These are phyloP conservation scores for Fusarium sp. DNA, from an alignment of 2,329 filamentous ascomycete species.

Conservation along the genomic window DNA sequence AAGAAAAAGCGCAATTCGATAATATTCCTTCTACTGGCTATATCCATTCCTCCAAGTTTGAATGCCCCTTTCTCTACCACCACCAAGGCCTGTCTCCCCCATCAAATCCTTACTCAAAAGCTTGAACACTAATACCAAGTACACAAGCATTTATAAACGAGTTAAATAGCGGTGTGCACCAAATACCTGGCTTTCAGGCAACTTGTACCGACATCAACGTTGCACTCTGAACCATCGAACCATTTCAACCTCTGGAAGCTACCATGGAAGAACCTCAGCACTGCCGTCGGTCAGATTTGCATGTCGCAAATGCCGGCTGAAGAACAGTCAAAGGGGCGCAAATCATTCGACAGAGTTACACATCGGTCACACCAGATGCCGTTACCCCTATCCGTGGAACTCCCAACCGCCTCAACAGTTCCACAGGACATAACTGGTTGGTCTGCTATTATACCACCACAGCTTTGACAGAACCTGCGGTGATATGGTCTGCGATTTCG, in stretches of 20 bases:
- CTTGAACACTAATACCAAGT: not conserved
- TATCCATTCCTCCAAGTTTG: too few relatives aligned
- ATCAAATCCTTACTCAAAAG: not conserved
- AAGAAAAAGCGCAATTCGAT: not conserved
- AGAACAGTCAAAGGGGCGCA: not conserved
- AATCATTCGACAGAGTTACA: conserved; percentile 17
- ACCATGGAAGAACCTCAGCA: not conserved
- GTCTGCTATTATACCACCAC: not conserved
- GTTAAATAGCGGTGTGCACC: conserved; percentile 9
- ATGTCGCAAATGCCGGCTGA: conserved; percentile 26
- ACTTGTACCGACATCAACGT: conserved; percentile 33
- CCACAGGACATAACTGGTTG: conserved; percentile 9
- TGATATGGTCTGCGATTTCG: conserved; percentile 13
- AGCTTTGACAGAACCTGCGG: conserved; percentile 21
- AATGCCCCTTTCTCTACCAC: not conserved
- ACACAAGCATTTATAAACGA: not conserved
- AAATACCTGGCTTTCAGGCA: conserved; percentile 7
- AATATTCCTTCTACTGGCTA: not conserved
- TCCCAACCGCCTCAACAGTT: not conserved
- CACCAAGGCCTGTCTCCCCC: not conserved
- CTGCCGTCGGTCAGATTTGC: conserved; percentile 7
- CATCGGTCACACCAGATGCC: conserved; percentile 28
- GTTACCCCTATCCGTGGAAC: conserved; percentile 28
- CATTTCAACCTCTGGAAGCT: not conserved
- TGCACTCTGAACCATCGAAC: conserved; percentile 15